Evolutionary conservation across 1,284 basidiomycete species (phyloP), one percentile per base, ranked within the genome.

Genomic region (Sporisorium iseilematis-ciliati): DNA sequence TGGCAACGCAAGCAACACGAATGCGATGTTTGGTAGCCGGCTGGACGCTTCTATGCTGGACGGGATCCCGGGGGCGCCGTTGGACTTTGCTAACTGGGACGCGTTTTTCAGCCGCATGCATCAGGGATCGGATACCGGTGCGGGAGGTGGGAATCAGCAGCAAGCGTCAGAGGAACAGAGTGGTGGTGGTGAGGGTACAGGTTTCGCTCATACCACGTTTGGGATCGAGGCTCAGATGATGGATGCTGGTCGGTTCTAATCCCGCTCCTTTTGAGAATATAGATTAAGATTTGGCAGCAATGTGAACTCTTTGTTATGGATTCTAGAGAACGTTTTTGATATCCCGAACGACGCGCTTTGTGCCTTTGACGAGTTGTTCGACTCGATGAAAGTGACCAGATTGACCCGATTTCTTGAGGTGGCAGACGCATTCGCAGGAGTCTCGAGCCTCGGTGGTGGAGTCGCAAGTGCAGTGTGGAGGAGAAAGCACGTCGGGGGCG

Each of bases 1-100:
- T 33, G 38, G 26, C 10, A 61, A 57, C 29, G 46, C 43, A 0
- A 43, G 54, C 16, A 42, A 42, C 21, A 14, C 46, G 0, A 58
- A 29, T 38, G 51, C 40, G 31, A 52, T 66, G 54, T 60, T 69
- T 33, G 62, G 45, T 1, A 51, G 43, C n/a, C 51, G 57, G 14
- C 55, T 73, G 0, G 73, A 76, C 31, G 54, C 76, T 0, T 65
- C 53, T 20, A 61, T 78, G 65, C 42, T 80, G 5, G 78, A 80
- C 41, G 73, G 63, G 14, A 63, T 80, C 7, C 78, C 78, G 0
- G 70, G 74, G 4, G 78, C 66, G 0, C 66, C 77, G 31, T 40
- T 80, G 7, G 78, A 80, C 25, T 80, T 78, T 58, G 78, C 74
- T 29, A 73, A 67, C 18, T 80, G 72, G 75, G 78, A 78, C 38